Conservation (phyloP, 441 rosid species). For the Cnidoscolus chayamansa region DNA sequence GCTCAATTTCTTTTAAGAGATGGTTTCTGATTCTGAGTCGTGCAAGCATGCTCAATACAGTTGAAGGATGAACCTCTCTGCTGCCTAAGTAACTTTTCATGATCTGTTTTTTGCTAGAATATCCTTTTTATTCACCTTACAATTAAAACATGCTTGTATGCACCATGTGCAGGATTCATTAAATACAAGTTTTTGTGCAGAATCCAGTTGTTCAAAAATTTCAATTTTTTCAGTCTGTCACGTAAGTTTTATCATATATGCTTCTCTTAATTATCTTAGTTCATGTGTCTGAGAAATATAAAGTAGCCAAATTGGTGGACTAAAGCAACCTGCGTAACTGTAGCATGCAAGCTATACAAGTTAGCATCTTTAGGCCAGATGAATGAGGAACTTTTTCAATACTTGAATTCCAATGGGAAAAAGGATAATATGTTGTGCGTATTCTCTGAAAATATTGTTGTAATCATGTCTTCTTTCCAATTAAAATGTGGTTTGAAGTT, state of each 20-base stretch:
- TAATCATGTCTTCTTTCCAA: conserved; percentile 26
- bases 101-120: conserved; percentile 13
- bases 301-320: conserved; percentile 4
- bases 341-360: conserved; percentile 13
- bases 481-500: conserved; percentile 20
- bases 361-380: conserved; percentile 7
- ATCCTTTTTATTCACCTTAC: conserved; percentile 6
- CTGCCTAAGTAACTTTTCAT: conserved; percentile 24
- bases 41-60: background rate
- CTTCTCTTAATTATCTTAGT: background rate
- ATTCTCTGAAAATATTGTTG: conserved; percentile 21
- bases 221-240: conserved; percentile 18
- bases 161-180: conserved; percentile 15
- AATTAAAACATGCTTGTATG: background rate
- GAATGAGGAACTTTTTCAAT: conserved; percentile 12
- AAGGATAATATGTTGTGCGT: conserved; percentile 6
- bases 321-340: conserved; percentile 3
- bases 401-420: conserved; percentile 15
- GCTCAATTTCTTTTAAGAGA: conserved; percentile 45
- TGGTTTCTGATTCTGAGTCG: conserved; percentile 1
- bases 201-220: background rate
- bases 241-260: conserved; percentile 17
- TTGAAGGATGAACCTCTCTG: conserved; percentile 8
- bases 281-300: background rate
- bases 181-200: background rate